These are phyloP conservation scores for Dictyostelium gargantuum DNA, from an alignment of 208 protist species.

Conservation along the genomic window DNA sequence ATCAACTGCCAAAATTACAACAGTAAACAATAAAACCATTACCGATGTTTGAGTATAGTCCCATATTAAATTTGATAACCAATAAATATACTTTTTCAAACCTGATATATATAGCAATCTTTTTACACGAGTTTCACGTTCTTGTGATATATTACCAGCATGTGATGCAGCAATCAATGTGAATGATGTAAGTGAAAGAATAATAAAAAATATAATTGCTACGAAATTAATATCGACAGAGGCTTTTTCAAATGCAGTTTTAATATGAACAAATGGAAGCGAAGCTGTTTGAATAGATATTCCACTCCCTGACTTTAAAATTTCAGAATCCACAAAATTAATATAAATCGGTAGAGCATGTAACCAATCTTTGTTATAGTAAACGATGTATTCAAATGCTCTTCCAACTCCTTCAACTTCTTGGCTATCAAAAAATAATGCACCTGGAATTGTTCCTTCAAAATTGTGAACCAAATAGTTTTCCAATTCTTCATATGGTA, in stretches of 20 bases:
- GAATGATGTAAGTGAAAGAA: not conserved
- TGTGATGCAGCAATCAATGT: not conserved
- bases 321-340: not conserved
- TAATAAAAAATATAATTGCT: not conserved
- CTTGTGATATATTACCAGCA: not conserved
- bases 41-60: not conserved
- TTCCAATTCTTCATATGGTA: not conserved
- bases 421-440: not conserved
- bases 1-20: not conserved
- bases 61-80: slow-evolving; percentile 36
- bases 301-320: not conserved
- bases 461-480: not conserved
- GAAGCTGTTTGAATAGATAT: not conserved
- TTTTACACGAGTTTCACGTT: not conserved
- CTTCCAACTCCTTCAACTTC: no score
- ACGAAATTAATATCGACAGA: not conserved
- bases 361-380: not conserved
- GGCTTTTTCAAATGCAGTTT: not conserved
- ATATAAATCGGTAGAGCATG: not conserved
- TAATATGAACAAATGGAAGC: not conserved
- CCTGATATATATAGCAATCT: slow-evolving; percentile 42
- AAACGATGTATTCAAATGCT: not conserved
- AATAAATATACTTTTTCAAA: slow-evolving; percentile 26
- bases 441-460: not conserved
- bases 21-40: not conserved